phyloP scores from a whole-genome alignment of 108 stramenopile genomes.

The Cylindrotheca closterium region DNA sequence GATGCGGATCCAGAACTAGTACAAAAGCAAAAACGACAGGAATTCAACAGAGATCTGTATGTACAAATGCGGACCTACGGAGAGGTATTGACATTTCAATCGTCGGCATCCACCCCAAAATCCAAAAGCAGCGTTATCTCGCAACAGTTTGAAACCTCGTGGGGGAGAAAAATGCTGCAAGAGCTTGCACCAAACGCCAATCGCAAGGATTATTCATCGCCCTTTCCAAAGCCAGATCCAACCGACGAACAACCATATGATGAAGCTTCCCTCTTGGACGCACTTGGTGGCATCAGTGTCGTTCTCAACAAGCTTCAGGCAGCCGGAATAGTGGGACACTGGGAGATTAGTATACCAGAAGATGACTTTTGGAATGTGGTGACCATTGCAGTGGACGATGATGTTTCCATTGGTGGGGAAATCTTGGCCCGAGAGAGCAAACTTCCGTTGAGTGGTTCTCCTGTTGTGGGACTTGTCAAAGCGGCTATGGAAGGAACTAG shows the following conservation, averaged over 20 bases:
- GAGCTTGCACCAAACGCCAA: conserved; percentile 30
- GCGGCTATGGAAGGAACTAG: conserved; percentile 36
- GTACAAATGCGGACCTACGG: conserved; percentile 44
- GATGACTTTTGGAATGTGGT: conserved; percentile 70
- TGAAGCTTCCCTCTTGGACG: conserved; percentile 39
- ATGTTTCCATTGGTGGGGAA: conserved; percentile 47
- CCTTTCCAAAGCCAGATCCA: conserved; percentile 46
- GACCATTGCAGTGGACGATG: conserved; percentile 59
- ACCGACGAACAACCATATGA: conserved; percentile 56
- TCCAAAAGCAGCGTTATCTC: too few relatives aligned
- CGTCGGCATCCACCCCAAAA: too few relatives aligned
- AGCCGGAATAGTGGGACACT: conserved; percentile 39
- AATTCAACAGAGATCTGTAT: conserved; percentile 49
- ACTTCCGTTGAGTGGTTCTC: conserved; percentile 29
- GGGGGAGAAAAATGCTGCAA: conserved; percentile 41
- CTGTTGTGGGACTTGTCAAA: conserved; percentile 40
- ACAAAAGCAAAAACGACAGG: conserved; percentile 12
- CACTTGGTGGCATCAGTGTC: conserved; percentile 37
- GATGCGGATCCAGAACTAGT: conserved; percentile 26
- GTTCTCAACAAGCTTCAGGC: conserved; percentile 35
- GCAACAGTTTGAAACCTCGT: conserved; percentile 37
- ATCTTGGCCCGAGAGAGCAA: conserved; percentile 53
- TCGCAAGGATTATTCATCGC: conserved; percentile 39
- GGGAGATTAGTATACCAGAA: conserved; percentile 56
- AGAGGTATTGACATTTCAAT: too few relatives aligned